phyloP scores from a whole-genome alignment of 306 rosid genomes.

The Gastrolobium bilobum region DNA sequence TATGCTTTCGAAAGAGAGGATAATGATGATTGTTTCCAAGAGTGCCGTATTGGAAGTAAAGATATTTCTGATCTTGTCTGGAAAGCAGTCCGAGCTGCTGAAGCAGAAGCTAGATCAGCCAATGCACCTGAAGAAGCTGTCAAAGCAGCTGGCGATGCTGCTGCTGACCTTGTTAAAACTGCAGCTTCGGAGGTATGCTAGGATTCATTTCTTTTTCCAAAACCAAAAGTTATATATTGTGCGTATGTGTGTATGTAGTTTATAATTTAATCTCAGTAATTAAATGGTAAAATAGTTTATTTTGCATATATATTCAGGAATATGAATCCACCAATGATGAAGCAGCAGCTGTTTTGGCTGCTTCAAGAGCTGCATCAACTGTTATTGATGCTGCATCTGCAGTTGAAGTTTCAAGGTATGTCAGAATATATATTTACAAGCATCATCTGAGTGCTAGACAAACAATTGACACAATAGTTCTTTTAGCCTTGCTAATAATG shows the following conservation, averaged over 20 bases:
- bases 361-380: constrained; percentile 87
- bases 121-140: constrained; percentile 95
- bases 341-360: constrained; percentile 89
- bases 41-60: constrained; percentile 78
- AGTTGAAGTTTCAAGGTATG: constrained; percentile 86
- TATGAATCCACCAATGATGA: constrained; percentile 71
- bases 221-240: not conserved
- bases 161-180: constrained; percentile 95
- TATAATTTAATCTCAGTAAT: not conserved
- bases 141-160: constrained; percentile 96
- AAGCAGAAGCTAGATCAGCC: constrained; percentile 95
- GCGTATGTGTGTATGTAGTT: not conserved
- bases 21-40: constrained; percentile 85
- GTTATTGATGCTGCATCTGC: constrained; percentile 94
- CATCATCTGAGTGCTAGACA: constrained; percentile 19
- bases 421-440: constrained; percentile 33
- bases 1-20: constrained; percentile 75
- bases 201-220: not conserved
- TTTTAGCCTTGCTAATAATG: constrained; percentile 29
- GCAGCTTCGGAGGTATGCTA: constrained; percentile 86
- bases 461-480: constrained; percentile 8
- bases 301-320: constrained; percentile 66
- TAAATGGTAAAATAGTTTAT: constrained; percentile 36
- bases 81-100: constrained; percentile 90
- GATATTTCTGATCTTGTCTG: constrained; percentile 81